Evolutionary conservation across 768 basidiomycete species (phyloP), one percentile per base, ranked within the genome.

Genomic region (Nidula microcarpa): DNA sequence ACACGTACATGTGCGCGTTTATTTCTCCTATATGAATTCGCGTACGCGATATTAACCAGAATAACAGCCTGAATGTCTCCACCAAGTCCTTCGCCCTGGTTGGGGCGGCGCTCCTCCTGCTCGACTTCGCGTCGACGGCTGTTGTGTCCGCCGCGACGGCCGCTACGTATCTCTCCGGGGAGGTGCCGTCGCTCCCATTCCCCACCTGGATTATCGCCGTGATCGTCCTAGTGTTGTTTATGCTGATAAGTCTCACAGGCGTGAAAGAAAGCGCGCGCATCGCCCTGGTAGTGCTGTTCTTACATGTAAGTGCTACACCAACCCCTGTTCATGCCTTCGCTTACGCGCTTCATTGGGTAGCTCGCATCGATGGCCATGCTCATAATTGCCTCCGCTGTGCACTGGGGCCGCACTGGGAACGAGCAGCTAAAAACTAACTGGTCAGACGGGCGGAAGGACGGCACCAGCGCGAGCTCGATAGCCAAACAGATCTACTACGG

Each of bases 61-160:
- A 39, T 44, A 23, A n/a, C 36, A 83, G 86, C 50, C 67, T 88
- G 5, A 84, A 89, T 59, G 76, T 81, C 14, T 84, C 85, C 1
- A 75, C 80, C 0, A 89, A 88, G 60, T 66, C 74, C 1, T 67
- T 86, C 6, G 86, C 86, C 41, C 70, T 89, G 1, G 55, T 85
- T n/a, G 84, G 80, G 5, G 87, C 87, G 1, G 74, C 84, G 0
- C 72, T 87, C 6, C 76, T 88, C 0, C 68, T 89, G n/a, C 73
- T 91, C 3, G 89, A 91, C 63, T 87, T 84, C 46, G 74, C 84
- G 4, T 78, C 86, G 3, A 90, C 87, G 0, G 74, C 83, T 0
- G 80, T 86, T 11, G 85, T 89, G 16, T 89, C 89, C 0, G 87
- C 89, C 0, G 84, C 87, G 3, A 88, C 88, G 0, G 87, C 88